phyloP scores from a whole-genome alignment of 1,284 basidiomycete species.

The Neonothopanus nambi region DNA sequence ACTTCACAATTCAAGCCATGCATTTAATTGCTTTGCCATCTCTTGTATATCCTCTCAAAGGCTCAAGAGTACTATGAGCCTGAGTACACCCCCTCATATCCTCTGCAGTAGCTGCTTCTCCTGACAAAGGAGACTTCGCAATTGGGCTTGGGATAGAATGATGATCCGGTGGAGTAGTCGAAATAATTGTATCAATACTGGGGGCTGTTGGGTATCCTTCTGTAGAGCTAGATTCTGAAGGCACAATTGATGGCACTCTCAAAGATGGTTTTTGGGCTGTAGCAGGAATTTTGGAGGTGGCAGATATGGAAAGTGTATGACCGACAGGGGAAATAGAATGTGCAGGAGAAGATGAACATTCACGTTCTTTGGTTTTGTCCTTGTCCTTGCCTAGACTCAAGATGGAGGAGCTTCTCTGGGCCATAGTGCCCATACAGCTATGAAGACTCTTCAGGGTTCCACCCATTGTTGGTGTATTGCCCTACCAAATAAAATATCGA shows the following conservation, averaged over 20 bases:
- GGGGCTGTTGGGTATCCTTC: background rate
- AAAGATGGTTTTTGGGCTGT: background rate
- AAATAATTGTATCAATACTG: too few relatives aligned
- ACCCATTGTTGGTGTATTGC: background rate
- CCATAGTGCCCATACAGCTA: background rate
- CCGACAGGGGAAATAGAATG: background rate
- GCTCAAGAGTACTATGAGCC: slow-evolving; percentile 38
- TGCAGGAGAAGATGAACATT: background rate
- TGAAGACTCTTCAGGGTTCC: background rate
- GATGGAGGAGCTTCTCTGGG: background rate
- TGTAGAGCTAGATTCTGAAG: background rate
- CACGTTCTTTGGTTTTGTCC: too few relatives aligned
- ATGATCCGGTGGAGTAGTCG: background rate
- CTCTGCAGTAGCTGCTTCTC: slow-evolving; percentile 11
- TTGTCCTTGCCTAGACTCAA: background rate
- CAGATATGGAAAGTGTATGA: background rate
- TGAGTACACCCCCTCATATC: slow-evolving; percentile 1
- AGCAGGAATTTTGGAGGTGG: background rate
- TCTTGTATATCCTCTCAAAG: slow-evolving; percentile 57
- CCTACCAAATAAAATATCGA: background rate
- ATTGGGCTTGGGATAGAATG: slow-evolving; percentile 8
- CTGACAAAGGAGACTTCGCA: slow-evolving; percentile 9
- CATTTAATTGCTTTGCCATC: slow-evolving; percentile 51
- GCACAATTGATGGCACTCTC: background rate
- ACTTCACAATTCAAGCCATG: slow-evolving; percentile 60